Evolutionary conservation across 2,329 filamentous ascomycete genomes (phyloP), one percentile per base, ranked within the genome.

Genomic region (Thielaviopsis ethacetica): DNA sequence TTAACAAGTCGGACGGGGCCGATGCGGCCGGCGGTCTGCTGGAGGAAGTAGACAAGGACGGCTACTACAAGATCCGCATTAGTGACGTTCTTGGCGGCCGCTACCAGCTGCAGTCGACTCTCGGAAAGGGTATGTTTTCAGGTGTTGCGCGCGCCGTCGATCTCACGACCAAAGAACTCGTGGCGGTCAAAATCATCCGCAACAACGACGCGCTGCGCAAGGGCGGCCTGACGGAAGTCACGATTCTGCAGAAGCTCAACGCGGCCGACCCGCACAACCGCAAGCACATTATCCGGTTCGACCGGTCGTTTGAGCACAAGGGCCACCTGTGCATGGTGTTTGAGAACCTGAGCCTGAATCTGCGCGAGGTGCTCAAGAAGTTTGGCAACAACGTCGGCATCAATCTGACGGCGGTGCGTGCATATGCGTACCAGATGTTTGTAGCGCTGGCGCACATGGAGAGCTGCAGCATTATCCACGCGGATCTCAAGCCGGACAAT

Each of bases 401-500:
- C 72, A 94, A 95, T 66, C 73, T 97, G 58, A 81, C 81, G 62
- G 91, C 91, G 12, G 91, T 95, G 54, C 82, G 89, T 65, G 83
- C 85, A 17, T 98, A 96, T 68, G 88, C 91, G 4, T 86, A 91
- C 66, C 93, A 98, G 71, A 95, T 95, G 70, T 96, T 98, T 69
- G 77, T 94, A 27, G 89, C 89, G 1, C 74, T 98, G 57, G 85
- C 84, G 65, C 84, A 96, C 66, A 81, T 98, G 75, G 86, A 89
- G 65, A 91, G 89, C 68, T 94, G 88, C 74, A 90, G 90, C 70
- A 88, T 98, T 68, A 81, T 98, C 57, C 93, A 98, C 69, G 91
- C 91, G 15, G 93, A 98, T 76, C 71, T 98, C 65, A 98, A 98
- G 72, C 93, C 93, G 9, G 93, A 98, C 79, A 98, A 98, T 66